Percentiles rank a stretch among this genome's conserved stretches.
Conservation (phyloP, 2,329 filamentous ascomycete genomes). For the Aaosphaeria arxii region DNA sequence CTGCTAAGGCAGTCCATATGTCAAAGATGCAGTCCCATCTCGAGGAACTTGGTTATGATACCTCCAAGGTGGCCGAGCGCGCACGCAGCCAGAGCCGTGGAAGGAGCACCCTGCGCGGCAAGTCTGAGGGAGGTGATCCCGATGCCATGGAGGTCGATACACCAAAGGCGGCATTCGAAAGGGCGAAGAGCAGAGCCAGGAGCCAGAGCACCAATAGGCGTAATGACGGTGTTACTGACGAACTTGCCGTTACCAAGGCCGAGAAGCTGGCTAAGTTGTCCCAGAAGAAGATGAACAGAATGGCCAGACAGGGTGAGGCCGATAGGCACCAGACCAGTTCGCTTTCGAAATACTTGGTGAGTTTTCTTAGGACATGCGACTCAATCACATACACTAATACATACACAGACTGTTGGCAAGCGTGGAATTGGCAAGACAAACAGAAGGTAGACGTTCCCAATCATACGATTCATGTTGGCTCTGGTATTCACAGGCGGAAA, state of each 20-base stretch:
- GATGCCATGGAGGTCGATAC: constrained; percentile 69
- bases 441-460: constrained; percentile 39
- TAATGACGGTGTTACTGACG: constrained; percentile 73
- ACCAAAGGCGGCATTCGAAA: constrained; percentile 36
- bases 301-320: constrained; percentile 94
- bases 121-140: constrained; percentile 50
- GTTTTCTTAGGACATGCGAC: constrained; percentile 35
- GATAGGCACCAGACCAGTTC: constrained; percentile 84
- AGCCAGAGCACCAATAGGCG: constrained; percentile 66
- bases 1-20: constrained; percentile 74
- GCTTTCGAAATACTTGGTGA: constrained; percentile 86
- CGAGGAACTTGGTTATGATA: constrained; percentile 81
- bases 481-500: neutral
- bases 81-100: constrained; percentile 71
- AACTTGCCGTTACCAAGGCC: constrained; percentile 68
- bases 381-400: constrained; percentile 30
- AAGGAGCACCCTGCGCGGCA: constrained; percentile 64
- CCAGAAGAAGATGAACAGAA: constrained; percentile 98
- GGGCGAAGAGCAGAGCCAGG: constrained; percentile 70
- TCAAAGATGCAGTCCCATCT: constrained; percentile 85
- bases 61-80: constrained; percentile 68
- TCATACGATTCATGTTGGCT: neutral
- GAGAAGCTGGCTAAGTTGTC: constrained; percentile 83
- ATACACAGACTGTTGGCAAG: constrained; percentile 74
- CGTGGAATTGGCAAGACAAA: constrained; percentile 87